Percentiles rank a stretch among this genome's conserved stretches.
Conservation (phyloP, 2,329 filamentous ascomycete species). For the Biscogniauxia sp. region DNA sequence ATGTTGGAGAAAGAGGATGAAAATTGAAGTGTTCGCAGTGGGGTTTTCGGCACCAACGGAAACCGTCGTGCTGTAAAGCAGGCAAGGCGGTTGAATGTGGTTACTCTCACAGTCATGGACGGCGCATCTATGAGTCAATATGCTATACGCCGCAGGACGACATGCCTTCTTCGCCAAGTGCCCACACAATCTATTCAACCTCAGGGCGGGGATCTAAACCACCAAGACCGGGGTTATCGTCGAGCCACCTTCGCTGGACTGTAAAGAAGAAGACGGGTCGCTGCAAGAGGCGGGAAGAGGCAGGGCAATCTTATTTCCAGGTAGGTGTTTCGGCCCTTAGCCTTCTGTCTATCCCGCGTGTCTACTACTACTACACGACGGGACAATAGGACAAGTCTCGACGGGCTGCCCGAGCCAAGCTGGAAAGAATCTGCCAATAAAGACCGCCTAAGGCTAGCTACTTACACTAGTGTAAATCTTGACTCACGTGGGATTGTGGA, state of each 20-base stretch:
- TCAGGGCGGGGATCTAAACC: no score
- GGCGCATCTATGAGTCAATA: conserved; percentile 10
- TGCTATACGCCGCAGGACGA: neutral
- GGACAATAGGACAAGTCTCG: neutral
- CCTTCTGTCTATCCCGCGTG: no score
- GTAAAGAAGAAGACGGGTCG: no score
- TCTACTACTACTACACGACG: no score
- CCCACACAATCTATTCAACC: neutral
- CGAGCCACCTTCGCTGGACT: no score
- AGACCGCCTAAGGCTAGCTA: neutral
- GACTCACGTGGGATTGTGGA: conserved; percentile 19
- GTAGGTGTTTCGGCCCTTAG: no score
- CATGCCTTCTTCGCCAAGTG: neutral
- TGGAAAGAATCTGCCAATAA: conserved; percentile 9
- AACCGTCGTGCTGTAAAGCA: conserved; percentile 7
- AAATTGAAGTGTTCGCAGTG: conserved; percentile 10
- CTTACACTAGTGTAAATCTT: neutral
- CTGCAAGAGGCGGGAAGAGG: no score
- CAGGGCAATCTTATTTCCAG: no score
- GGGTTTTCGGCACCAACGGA: conserved; percentile 1
- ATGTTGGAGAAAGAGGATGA: conserved; percentile 22
- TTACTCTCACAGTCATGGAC: conserved; percentile 18
- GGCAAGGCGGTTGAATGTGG: conserved; percentile 10
- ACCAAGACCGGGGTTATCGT: no score
- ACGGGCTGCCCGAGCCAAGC: conserved; percentile 1